Base-by-base conservation (phyloP, 1,284 basidiomycete genomes). In the Sporisorium reilianum region DNA sequence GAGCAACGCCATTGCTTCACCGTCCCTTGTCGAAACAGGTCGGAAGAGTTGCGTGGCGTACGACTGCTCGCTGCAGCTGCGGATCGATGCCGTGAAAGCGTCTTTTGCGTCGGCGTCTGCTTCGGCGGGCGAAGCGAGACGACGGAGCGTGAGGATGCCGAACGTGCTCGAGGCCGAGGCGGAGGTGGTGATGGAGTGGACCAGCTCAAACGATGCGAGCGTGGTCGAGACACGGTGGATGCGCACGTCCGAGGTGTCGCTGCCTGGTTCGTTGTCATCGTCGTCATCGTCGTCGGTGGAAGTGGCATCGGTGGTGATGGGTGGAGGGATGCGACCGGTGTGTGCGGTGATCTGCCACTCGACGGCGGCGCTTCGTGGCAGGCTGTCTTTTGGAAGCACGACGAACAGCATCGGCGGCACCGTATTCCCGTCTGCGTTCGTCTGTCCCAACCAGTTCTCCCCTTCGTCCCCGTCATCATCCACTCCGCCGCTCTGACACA, bases 301-400 rank as follows among this genome's bases (percentile, higher is more conserved):
- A 3, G 11, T 9, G 3, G 36, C 14, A 18, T 26, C 18, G 11
- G 20, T n/a, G 1, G 50, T 22, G 34, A 64, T 6, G 8, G 55
- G 20, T 3, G 67, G 50, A 8, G 57, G 67, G 8, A 59, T 34
- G 5, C 76, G 69, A 32, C 81, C 81, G 5, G 79, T 78, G 36
- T 79, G 73, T 3, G 72, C 81, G 5, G 80, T 80, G 12, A 84
- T 32, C 61, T 84, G 83, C 83, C 83, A 84, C 26, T 84, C 83
- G 32, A 81, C 60, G 8, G 34, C 36, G 0, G 83, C 81, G 12
- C 68, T 55, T 25, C 77, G 34, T 5, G 83, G 82, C 40, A 84
- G 48, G 0, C 59, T 56, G 0, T 42, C 67, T 6, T 26, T 23
- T 1, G 74, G 70, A 1, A 84, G 48, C 5, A 58, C 50, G 6